Conservation (phyloP, 768 basidiomycete species). For the Termitomyces sp. region DNA sequence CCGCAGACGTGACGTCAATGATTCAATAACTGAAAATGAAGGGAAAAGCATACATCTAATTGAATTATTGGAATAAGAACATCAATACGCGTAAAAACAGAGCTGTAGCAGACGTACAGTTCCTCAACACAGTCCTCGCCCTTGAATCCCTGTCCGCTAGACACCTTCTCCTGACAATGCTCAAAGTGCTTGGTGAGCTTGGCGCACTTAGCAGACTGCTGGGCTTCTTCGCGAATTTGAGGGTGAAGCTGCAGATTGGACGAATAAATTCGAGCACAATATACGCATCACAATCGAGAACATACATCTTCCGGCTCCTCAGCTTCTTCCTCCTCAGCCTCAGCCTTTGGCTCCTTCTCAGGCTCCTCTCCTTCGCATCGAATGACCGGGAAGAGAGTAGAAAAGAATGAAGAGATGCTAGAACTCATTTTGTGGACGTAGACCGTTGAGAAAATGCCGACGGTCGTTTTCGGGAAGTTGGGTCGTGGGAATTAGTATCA, state of each 20-base stretch:
- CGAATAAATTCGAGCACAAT: background rate
- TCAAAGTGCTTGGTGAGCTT: constrained; percentile 76
- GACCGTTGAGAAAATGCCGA: constrained; percentile 3
- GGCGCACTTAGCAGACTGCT: constrained; percentile 59
- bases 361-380: constrained; percentile 41
- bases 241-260: constrained; percentile 53
- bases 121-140: constrained; percentile 93
- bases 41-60: constrained; percentile 28
- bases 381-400: constrained; percentile 38
- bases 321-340: constrained; percentile 36
- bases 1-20: constrained; percentile 8
- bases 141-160: constrained; percentile 77
- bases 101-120: constrained; percentile 49
- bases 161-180: constrained; percentile 87
- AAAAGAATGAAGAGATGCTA: constrained; percentile 38
- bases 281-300: constrained; percentile 13
- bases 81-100: constrained; percentile 7
- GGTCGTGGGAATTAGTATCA: constrained; percentile 4
- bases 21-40: background rate
- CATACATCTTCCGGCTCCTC: constrained; percentile 84
- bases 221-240: constrained; percentile 70
- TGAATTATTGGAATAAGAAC: constrained; percentile 5
- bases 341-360: constrained; percentile 54
- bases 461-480: constrained; percentile 13
- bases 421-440: constrained; percentile 28